A percentile compares a stretch with the other conserved stretches of the same genome.
Evolutionary conservation across 169 alveolate genomes (phyloP).

Genomic region (Ichthyophthirius multifiliis): DNA sequence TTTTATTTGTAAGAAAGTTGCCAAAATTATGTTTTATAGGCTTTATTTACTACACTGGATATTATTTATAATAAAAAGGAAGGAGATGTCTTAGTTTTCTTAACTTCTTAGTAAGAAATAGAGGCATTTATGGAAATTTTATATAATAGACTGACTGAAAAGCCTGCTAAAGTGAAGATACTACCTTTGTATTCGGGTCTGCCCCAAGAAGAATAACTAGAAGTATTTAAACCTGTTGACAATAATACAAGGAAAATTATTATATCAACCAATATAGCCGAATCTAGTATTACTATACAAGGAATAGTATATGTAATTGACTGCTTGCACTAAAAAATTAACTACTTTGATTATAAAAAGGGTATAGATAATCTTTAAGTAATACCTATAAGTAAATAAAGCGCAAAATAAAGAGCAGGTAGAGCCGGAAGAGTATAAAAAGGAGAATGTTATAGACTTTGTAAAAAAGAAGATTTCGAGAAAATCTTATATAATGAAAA

Average conservation of each 20-base stretch:
- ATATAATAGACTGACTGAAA: background rate
- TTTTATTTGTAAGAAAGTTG: conserved; percentile 15
- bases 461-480: conserved; percentile 93
- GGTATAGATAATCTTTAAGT: conserved; percentile 95
- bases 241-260: conserved; percentile 11
- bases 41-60: conserved; percentile 2
- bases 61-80: conserved; percentile 15
- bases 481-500: conserved; percentile 94
- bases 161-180: background rate
- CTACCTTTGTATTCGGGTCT: conserved; percentile 32
- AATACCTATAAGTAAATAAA: conserved; percentile 97
- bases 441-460: conserved; percentile 98
- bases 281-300: conserved; percentile 98
- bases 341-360: conserved; percentile 96
- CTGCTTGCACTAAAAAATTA: conserved; percentile 97
- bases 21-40: conserved; percentile 26
- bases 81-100: conserved; percentile 36
- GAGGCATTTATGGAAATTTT: conserved; percentile 24
- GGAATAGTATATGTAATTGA: conserved; percentile 98
- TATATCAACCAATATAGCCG: conserved; percentile 97
- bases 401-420: conserved; percentile 99
- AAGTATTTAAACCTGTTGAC: conserved; percentile 22
- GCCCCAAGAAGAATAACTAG: conserved; percentile 20
- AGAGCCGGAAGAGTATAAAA: conserved; percentile 99
- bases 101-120: conserved; percentile 37